Evolutionary conservation across 2,329 filamentous ascomycete species (phyloP), one percentile per base, ranked within the genome.

Genomic region (Cladosporium colombiae): DNA sequence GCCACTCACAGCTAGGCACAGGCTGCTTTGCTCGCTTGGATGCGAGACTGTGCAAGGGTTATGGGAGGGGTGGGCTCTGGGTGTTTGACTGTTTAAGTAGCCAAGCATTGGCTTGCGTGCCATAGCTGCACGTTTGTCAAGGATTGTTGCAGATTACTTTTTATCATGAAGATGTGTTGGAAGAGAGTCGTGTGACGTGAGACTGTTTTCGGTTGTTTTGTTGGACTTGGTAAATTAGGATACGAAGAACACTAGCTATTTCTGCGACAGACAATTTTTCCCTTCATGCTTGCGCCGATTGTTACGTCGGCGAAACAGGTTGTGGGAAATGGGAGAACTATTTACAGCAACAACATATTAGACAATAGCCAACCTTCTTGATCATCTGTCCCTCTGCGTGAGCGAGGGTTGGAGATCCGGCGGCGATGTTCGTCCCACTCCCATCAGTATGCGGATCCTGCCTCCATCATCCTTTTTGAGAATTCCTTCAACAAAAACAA

Each of bases 231-330:
- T 46, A 46, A 46, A 46, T 46, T 46, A 46, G 21, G 21, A 44
- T 21, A 46, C n/a, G 40, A 46, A 21, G 40, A 46, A 46, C 8
- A 31, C 55, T 57, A 57, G 29, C 53, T 57, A 57, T 44, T 29
- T 58, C 56, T 21, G n/a, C 27, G 6, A n/a, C 2, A 58, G 21
- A 40, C 56, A 29, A 44, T 25, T 37, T 37, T 57, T 2, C 52
- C 11, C 27, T 13, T 7, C 7, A 1, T 33, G 25, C 33, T 59
- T 46, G 37, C 37, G 56, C 56, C 56, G 56, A 59, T 59, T 59
- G 56, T 59, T 59, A 59, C 35, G 35, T 59, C 56, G 56, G 56
- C 56, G 35, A 29, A 46, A 59, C 16, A 57, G 7, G 8, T 23
- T 3, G 27, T 40, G 23, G 55, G 21, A 40, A 37, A 29, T 35